phyloP scores from a whole-genome alignment of 2,329 filamentous ascomycete genomes.

The Fusarium compactum region DNA sequence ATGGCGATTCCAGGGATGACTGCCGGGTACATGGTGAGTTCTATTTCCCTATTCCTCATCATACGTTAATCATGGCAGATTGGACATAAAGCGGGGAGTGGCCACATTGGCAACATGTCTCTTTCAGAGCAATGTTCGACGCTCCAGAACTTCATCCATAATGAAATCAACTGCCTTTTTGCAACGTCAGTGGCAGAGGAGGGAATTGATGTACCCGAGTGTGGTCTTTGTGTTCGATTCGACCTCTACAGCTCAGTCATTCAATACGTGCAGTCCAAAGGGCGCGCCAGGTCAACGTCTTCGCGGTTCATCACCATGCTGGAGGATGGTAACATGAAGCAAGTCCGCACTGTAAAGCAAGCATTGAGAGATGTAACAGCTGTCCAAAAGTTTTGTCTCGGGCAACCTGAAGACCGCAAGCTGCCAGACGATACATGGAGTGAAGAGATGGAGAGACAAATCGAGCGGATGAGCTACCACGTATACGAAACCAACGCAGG shows the following conservation, averaged over 20 bases:
- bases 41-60: fast-evolving
- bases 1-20: slow-evolving; percentile 70
- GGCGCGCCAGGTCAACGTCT: slow-evolving; percentile 80
- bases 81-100: slow-evolving; percentile 47
- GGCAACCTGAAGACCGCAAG: slow-evolving; percentile 79
- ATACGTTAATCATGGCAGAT: slow-evolving; percentile 44
- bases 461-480: slow-evolving; percentile 54
- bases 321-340: slow-evolving; percentile 74
- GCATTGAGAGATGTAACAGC: slow-evolving; percentile 70
- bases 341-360: slow-evolving; percentile 68
- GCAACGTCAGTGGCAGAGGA: slow-evolving; percentile 76
- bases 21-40: slow-evolving; percentile 71
- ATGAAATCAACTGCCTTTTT: slow-evolving; percentile 72
- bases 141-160: slow-evolving; percentile 72
- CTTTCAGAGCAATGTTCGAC: slow-evolving; percentile 80
- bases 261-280: slow-evolving; percentile 93
- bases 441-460: slow-evolving; percentile 18
- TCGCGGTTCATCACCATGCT: slow-evolving; percentile 90
- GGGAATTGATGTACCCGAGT: slow-evolving; percentile 75
- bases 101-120: slow-evolving; percentile 72
- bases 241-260: slow-evolving; percentile 92
- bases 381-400: slow-evolving; percentile 81
- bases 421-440: slow-evolving; percentile 45
- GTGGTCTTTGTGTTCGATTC: slow-evolving; percentile 78
- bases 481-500: slow-evolving; percentile 72